A percentile compares a stretch with the other conserved stretches of the same genome.
phyloP scores from a whole-genome alignment of 2,329 filamentous ascomycete species.

The Pseudopithomyces maydicus region DNA sequence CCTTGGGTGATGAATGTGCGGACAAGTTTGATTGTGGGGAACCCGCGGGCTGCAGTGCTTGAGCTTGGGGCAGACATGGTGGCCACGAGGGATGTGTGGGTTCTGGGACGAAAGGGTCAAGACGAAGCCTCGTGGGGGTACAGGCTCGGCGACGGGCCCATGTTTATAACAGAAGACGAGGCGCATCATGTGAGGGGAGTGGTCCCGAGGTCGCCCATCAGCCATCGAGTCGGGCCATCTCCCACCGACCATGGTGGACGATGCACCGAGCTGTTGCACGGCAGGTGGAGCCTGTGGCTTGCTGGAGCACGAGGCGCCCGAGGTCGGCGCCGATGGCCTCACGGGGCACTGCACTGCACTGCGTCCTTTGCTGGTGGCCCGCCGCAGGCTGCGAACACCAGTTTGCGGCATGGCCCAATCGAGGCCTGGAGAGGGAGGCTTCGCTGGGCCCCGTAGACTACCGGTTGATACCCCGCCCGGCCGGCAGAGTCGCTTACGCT shows the following conservation, averaged over 20 bases:
- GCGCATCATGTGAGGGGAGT: constrained; percentile 16
- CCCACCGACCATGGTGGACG: constrained; percentile 24
- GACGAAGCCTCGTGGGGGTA: constrained; percentile 23
- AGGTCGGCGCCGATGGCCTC: constrained; percentile 5
- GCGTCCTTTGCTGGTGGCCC: no score
- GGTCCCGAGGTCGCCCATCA: constrained; percentile 13
- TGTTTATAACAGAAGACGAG: constrained; percentile 25
- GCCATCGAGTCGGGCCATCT: constrained; percentile 35
- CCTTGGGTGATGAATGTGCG: constrained; percentile 74
- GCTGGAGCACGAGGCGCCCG: no score
- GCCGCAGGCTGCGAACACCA: not conserved
- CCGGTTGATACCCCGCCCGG: not conserved
- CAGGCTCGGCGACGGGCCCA: constrained; percentile 13
- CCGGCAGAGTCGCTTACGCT: not conserved
- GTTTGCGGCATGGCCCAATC: not conserved
- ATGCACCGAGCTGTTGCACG: constrained; percentile 19
- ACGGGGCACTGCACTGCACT: no score
- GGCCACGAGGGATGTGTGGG: constrained; percentile 2
- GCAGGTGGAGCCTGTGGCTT: constrained; percentile 23
- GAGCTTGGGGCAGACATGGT: constrained; percentile 31
- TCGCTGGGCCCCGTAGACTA: no score
- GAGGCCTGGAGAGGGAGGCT: not conserved
- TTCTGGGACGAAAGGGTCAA: constrained; percentile 5
- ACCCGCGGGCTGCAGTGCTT: constrained; percentile 53
- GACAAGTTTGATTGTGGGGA: constrained; percentile 77